Evolutionary conservation across 2,329 filamentous ascomycete genomes (phyloP), one percentile per base, ranked within the genome.

Genomic region (Helotiales sp.): DNA sequence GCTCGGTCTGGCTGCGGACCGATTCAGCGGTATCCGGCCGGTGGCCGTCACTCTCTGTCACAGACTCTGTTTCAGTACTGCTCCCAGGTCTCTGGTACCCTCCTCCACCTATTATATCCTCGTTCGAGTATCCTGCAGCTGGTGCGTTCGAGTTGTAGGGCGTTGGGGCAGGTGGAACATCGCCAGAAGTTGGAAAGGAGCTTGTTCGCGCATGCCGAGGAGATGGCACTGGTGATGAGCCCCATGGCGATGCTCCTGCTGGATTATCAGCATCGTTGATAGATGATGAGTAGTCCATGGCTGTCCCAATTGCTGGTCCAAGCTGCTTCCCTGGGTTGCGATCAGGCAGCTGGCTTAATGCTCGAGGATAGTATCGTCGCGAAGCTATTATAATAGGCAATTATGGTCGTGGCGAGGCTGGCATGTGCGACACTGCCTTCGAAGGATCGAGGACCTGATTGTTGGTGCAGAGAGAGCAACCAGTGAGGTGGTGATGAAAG

Each of bases 221-320:
- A 34, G 75, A 77, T 17, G 73, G 47, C 15, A 68, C 68, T 52
- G 77, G 76, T 3, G 77, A 77, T 17, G 74, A 74, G 24, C 80
- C 84, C 89, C 89, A 92, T 63, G 89, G 89, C 40, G 88, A 90
- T 64, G 82, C 73, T 62, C 84, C 88, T 40, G 82, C 81, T 52
- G 86, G 84, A 75, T 87, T 82, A 63, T 88, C 86, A 34, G 85
- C 82, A 73, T 89, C 87, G 71, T 85, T 80, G 63, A 83, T 81
- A 61, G 87, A 80, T 37, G 82, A 77, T 64, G 88, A 88, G 78
- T 91, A 92, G 77, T 92, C 89, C 89, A 92, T 92, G 54, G 30
- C 72, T 54, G 64, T 40, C 55, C 40, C 49, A 55, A 60, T 54
- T 43, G 37, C 45, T 45, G 24, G 24, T 30, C 20, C 32, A 63